Evolutionary conservation across 2,329 filamentous ascomycete genomes (phyloP).

Genomic region (Aspergillus quadrilineatus): DNA sequence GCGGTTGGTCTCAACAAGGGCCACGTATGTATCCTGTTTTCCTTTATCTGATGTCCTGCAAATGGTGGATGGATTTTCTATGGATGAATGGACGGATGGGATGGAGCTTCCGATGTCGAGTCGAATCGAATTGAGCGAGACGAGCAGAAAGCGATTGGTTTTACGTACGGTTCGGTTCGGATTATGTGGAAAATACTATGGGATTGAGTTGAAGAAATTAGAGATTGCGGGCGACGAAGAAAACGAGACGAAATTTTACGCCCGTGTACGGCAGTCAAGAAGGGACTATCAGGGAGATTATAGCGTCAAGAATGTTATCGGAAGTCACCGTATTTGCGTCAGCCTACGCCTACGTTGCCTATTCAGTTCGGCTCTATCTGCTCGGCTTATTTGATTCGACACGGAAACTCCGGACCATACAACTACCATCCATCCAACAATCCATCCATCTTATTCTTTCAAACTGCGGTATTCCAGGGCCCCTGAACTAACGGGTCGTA

Average conservation of each 20-base stretch:
- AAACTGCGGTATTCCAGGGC: neutral
- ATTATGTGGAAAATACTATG: neutral
- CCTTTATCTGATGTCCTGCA: neutral
- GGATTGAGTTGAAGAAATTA: conserved; percentile 1
- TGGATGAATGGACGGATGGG: conserved; percentile 5
- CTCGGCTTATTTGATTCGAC: neutral
- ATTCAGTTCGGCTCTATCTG: conserved; percentile 1
- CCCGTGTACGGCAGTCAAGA: too few species aligned
- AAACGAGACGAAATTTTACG: neutral
- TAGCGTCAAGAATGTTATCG: too few species aligned
- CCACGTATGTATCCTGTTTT: conserved; percentile 56
- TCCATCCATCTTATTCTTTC: neutral
- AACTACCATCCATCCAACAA: neutral
- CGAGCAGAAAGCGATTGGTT: neutral
- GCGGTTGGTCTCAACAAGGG: conserved; percentile 64
- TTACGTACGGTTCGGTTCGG: neutral
- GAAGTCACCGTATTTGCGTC: neutral
- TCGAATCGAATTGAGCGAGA: conserved; percentile 12
- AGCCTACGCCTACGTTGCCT: neutral
- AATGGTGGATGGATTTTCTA: conserved; percentile 1
- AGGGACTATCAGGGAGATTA: too few species aligned
- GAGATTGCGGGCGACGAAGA: neutral
- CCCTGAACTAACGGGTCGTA: conserved; percentile 36
- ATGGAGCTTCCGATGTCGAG: conserved; percentile 15
- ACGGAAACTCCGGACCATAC: neutral